These are phyloP conservation scores for Halteria grandinella DNA, from an alignment of 73 alveolate species.

Conservation along the genomic window DNA sequence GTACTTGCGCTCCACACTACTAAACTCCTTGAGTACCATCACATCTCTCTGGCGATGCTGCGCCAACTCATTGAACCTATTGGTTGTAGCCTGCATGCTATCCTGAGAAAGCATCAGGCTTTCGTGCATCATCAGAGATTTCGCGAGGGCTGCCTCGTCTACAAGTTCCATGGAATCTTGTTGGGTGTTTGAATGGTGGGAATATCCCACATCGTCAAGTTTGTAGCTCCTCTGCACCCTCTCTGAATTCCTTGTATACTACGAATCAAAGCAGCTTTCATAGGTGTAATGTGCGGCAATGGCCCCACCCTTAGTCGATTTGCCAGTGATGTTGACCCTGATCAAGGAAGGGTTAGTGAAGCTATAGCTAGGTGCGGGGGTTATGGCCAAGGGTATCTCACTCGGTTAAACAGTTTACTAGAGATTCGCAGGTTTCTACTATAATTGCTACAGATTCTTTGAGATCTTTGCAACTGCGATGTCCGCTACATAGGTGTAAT, in stretches of 20 bases:
- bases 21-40: too few species aligned
- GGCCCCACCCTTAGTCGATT: too few species aligned
- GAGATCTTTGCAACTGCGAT: constrained; percentile 24
- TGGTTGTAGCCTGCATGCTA: too few species aligned
- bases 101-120: too few species aligned
- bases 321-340: constrained; percentile 24
- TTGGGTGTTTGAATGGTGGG: not conserved
- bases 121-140: too few species aligned
- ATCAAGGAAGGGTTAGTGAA: constrained; percentile 1
- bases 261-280: constrained; percentile 5
- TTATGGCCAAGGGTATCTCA: not conserved
- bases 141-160: too few species aligned
- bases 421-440: not conserved
- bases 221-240: not conserved
- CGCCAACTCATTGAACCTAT: too few species aligned
- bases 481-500: constrained; percentile 24
- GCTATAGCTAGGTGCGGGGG: not conserved
- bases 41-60: too few species aligned
- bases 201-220: not conserved
- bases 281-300: not conserved
- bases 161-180: not conserved
- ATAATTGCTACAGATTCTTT: constrained; percentile 7
- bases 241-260: not conserved
- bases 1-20: constrained; percentile 1
- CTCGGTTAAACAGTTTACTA: not conserved